phyloP scores from a whole-genome alignment of 495 filamentous ascomycete genomes.

The Cercophora samala region DNA sequence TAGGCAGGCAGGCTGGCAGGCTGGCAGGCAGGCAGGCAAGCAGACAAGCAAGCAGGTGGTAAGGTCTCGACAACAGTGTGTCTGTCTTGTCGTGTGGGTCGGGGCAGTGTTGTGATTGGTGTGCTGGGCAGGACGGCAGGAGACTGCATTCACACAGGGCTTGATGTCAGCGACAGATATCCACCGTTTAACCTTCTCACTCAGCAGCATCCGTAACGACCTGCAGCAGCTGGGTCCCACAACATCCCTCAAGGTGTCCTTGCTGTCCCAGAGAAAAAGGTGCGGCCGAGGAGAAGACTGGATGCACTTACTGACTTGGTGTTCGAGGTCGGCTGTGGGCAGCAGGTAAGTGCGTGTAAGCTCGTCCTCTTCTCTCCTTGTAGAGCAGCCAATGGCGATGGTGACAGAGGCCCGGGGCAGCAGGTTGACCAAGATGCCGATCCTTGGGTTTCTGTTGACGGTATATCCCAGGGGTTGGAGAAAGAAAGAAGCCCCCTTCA shows the following conservation, averaged over 20 bases:
- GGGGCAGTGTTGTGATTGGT: background rate
- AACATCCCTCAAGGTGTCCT: background rate
- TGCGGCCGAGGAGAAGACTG: background rate
- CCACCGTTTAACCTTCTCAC: background rate
- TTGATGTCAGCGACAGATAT: conserved; percentile 1
- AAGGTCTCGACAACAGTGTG: background rate
- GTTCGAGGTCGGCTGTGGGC: background rate
- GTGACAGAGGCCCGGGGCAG: background rate
- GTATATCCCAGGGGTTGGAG: background rate
- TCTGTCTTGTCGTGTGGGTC: background rate
- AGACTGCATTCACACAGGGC: conserved; percentile 1
- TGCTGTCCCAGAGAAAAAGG: background rate
- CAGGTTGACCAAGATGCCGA: background rate
- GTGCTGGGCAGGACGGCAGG: background rate
- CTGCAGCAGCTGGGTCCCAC: conserved; percentile 1
- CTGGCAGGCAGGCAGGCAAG: background rate
- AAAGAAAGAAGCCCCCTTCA: conserved; percentile 5
- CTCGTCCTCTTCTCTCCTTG: background rate
- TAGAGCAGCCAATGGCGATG: background rate
- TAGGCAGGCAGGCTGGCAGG: no score
- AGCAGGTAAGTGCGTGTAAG: background rate
- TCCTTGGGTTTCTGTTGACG: conserved; percentile 2
- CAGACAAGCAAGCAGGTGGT: background rate
- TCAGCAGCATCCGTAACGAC: background rate
- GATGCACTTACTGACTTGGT: background rate